phyloP scores from a whole-genome alignment of 495 filamentous ascomycete genomes.

The Choiromyces venosus region DNA sequence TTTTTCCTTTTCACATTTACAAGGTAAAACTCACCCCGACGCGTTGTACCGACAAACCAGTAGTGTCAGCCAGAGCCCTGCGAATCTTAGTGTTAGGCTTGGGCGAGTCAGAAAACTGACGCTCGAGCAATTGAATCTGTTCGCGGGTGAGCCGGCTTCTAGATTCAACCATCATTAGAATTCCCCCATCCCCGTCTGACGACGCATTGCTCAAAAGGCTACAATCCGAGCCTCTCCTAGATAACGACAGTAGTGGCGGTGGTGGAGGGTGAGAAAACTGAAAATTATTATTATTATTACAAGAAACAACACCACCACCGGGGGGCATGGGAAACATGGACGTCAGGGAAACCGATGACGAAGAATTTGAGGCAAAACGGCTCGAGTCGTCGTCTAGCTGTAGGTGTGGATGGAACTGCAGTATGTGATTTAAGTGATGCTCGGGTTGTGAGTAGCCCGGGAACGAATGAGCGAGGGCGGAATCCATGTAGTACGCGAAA shows the following conservation, averaged over 20 bases:
- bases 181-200: constrained; percentile 20
- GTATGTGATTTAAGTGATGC: constrained; percentile 17
- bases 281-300: constrained; percentile 5
- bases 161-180: constrained; percentile 26
- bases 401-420: constrained; percentile 20
- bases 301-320: constrained; percentile 23
- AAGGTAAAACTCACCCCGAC: constrained; percentile 38
- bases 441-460: constrained; percentile 34
- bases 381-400: constrained; percentile 24
- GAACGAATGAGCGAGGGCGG: constrained; percentile 33
- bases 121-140: constrained; percentile 33
- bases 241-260: constrained; percentile 27
- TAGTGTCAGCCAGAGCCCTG: constrained; percentile 30
- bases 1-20: constrained; percentile 37
- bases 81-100: constrained; percentile 37
- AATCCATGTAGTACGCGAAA: constrained; percentile 24
- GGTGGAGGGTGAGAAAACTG: constrained; percentile 12
- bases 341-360: constrained; percentile 23
- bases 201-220: constrained; percentile 18
- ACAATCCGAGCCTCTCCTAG: constrained; percentile 34
- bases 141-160: constrained; percentile 35
- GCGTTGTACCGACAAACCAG: constrained; percentile 37
- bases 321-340: constrained; percentile 33
- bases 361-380: constrained; percentile 30
- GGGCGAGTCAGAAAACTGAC: constrained; percentile 34